These are phyloP conservation scores for Bolboschoenus planiculmis DNA, from an alignment of 176 grass and related monocot species.

Conservation along the genomic window DNA sequence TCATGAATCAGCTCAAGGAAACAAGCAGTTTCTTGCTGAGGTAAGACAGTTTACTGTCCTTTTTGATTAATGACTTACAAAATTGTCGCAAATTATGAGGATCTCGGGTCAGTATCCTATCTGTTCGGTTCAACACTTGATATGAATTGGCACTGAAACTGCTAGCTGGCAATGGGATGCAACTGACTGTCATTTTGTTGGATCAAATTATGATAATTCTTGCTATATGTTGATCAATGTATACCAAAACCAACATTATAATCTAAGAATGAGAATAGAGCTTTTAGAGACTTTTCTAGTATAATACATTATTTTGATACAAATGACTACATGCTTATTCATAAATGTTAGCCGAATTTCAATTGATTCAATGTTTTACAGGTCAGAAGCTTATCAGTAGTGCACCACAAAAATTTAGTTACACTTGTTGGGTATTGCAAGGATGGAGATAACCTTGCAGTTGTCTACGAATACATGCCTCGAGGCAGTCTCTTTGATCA, in stretches of 20 bases:
- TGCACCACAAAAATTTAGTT: constrained; percentile 36
- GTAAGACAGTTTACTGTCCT: constrained; percentile 8
- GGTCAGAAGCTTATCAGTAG: constrained; percentile 21
- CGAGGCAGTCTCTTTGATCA: constrained; percentile 29
- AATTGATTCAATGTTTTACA: background rate
- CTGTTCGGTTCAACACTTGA: background rate
- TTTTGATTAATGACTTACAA: background rate
- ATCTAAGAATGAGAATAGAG: background rate
- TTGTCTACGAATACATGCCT: constrained; percentile 32
- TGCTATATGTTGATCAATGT: background rate
- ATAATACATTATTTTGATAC: background rate
- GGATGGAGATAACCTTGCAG: constrained; percentile 12
- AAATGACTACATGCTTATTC: background rate
- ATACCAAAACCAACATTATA: too few relatives aligned
- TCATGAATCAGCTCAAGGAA: constrained; percentile 10
- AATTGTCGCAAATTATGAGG: background rate
- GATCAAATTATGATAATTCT: too few relatives aligned
- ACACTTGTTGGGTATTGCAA: constrained; percentile 33
- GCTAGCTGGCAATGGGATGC: too few relatives aligned
- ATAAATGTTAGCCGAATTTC: background rate
- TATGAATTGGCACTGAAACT: too few relatives aligned
- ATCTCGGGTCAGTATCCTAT: background rate
- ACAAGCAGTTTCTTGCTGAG: constrained; percentile 32
- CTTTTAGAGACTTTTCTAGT: background rate
- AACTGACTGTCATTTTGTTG: too few relatives aligned